phyloP scores from a whole-genome alignment of 1,284 basidiomycete genomes.

The Sanghuangporus sanghuang region DNA sequence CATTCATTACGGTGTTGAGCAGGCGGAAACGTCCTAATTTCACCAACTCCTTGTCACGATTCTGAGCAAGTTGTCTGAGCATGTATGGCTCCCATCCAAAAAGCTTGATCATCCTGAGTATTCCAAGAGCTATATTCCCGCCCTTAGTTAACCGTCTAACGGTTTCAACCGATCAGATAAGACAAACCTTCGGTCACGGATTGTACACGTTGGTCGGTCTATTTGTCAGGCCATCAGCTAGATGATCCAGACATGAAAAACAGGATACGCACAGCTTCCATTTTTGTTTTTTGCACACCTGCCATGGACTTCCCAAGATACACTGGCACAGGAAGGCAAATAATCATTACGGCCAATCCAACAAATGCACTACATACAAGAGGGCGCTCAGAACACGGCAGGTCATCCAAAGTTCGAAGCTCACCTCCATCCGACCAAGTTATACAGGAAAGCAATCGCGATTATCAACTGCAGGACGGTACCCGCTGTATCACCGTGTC shows the following conservation, averaged over 20 bases:
- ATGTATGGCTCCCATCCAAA: conserved; percentile 54
- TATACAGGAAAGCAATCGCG: conserved; percentile 28
- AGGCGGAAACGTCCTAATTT: background rate
- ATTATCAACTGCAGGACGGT: conserved; percentile 27
- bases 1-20: conserved; percentile 4
- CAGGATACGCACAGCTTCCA: conserved; percentile 18
- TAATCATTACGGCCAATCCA: conserved; percentile 32
- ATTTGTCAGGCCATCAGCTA: background rate
- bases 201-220: conserved; percentile 35
- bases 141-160: background rate
- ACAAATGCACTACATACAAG: conserved; percentile 27
- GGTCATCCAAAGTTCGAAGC: background rate
- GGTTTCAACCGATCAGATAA: background rate
- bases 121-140: conserved; percentile 21
- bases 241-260: background rate
- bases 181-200: conserved; percentile 31
- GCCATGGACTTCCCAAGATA: conserved; percentile 19
- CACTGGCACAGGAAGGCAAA: conserved; percentile 33
- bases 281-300: conserved; percentile 20
- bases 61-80: conserved; percentile 38
- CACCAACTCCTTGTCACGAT: conserved; percentile 21
- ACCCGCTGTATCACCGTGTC: background rate
- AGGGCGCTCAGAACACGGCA: background rate
- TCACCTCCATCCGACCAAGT: conserved; percentile 24
- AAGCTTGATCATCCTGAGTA: conserved; percentile 48